phyloP scores from a whole-genome alignment of 345 rosid species.

The Bruguiera gymnorhiza region DNA sequence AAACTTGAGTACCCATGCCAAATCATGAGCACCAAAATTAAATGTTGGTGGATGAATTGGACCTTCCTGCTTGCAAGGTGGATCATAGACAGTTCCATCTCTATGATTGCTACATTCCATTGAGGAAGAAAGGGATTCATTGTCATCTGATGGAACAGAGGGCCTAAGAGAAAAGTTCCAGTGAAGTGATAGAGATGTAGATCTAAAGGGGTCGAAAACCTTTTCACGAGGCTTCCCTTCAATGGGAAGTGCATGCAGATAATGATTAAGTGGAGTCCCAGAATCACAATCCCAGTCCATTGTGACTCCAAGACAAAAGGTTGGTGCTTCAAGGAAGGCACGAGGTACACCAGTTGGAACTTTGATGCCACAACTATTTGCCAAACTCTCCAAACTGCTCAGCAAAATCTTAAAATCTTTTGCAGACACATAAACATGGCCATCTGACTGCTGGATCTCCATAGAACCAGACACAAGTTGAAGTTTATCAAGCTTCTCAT shows the following conservation, averaged over 20 bases:
- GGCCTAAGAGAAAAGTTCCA: conserved; percentile 91
- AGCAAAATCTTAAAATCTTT: conserved; percentile 69
- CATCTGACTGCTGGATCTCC: conserved; percentile 95
- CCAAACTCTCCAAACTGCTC: conserved; percentile 91
- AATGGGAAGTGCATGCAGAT: conserved; percentile 75
- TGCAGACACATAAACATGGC: conserved; percentile 68
- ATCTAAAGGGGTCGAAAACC: conserved; percentile 90
- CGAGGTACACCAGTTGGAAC: conserved; percentile 49
- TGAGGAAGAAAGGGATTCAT: conserved; percentile 39
- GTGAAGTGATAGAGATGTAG: conserved; percentile 86
- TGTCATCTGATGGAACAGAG: conserved; percentile 28
- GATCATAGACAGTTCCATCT: conserved; percentile 30
- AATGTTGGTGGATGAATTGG: conserved; percentile 50
- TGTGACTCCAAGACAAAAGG: conserved; percentile 73
- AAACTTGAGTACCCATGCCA: conserved; percentile 84
- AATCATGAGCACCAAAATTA: conserved; percentile 92
- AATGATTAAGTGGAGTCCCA: conserved; percentile 86
- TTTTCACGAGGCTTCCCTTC: conserved; percentile 81
- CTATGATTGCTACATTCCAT: conserved; percentile 31
- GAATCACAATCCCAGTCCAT: conserved; percentile 97
- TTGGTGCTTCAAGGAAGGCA: conserved; percentile 71
- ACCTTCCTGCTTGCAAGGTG: conserved; percentile 44
- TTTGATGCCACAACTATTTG: conserved; percentile 54
- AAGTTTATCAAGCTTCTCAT: conserved; percentile 90
- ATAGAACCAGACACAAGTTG: conserved; percentile 58